Base-by-base conservation (phyloP, 2,329 filamentous ascomycete species). In the Aspergillus sp. region DNA sequence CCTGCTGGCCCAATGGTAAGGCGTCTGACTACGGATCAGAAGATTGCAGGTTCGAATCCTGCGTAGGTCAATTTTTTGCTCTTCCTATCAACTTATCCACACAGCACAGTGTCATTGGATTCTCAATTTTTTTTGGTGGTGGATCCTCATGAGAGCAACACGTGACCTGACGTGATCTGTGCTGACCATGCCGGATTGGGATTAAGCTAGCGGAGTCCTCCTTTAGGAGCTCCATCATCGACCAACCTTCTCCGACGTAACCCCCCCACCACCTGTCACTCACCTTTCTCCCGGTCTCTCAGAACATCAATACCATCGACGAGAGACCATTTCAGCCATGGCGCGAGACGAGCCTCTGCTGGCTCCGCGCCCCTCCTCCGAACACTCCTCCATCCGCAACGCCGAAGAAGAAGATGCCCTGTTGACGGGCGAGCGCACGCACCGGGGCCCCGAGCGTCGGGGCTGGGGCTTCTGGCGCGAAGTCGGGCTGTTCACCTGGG, bases 401-500 rank as follows among this genome's bases (percentile, higher is more conserved):
- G 77, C 79, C 44, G 81, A 81, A 58, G 84, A 86, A 70, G 83
- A 86, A 70, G 81, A 87, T 63, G 81, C 82, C 40, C 73, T 88
- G 54, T 71, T 86, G 52, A 81, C 84, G 34, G 79, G 86, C 58
- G 71, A 85, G 64, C 70, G 65, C n/a, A 67, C 64, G 4, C 59
- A 55, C 45, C 69, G 66, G n/a, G 44, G 56, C 21, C 57, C 61
- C 49, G 57, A 62, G 47, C 62, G 67, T 43, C 71, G 75, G 50
- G 71, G 71, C 54, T 82, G 83, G 70, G 70, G 82, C 51, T 79
- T 81, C 66, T 88, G 84, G 83, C 84, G 88, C 56, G 90, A 97
- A 68, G 71, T 89, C 48, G 82, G 87, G 20, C 76, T 96, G 57
- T 92, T 96, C 67, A 74, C 82, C 45, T 96, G 92, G 91, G 91